Base-by-base conservation (phyloP, 2,329 filamentous ascomycete species). In the Penicillium sp. region DNA sequence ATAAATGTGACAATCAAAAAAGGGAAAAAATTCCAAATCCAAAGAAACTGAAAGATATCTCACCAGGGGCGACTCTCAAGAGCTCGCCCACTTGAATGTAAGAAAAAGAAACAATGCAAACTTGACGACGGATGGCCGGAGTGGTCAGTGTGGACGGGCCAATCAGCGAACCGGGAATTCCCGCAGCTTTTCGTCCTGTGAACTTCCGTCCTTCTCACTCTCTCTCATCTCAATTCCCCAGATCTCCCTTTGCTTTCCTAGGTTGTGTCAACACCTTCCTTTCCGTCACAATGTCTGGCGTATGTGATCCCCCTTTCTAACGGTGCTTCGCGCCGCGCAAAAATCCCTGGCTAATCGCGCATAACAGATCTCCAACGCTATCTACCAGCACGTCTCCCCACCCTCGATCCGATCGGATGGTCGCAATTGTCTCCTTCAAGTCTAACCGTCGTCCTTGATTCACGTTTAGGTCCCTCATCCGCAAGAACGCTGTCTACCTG, bases 401-500 rank as follows among this genome's bases (percentile, higher is more conserved):
- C 33, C 49, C 54, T 53, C 29, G 14, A 31, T 31, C 29, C 43
- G 42, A 48, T 54, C 50, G 23, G 45, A 60, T 57, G 49, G 51
- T 56, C 55, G 47, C 51, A 57, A 47, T 62, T 58, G 63, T 55
- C 44, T 47, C 40, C 22, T 45, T 54, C 3, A 35, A 56, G 31
- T 58, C 62, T 65, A 63, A 66, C 59, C 33, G 51, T 58, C 3
- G 40, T 23, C 18, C 33, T 35, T 53, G 53, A 4, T 25, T 31
- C 46, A 22, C n/a, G 20, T 63, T 61, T 71, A 97, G 94, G 82
- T 77, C 85, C 72, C 71, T 97, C 67, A 88, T 97, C 82, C 87
- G 89, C 77, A 87, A 84, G 74, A 99, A 99, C 83, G 88, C 84
- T 69, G 82, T 89, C 75, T 96, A 96, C 85, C 82, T 99, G 69